Evolutionary conservation across 2,329 filamentous ascomycete genomes (phyloP), one percentile per base, ranked within the genome.

Genomic region (Aspergillus aculeatus): DNA sequence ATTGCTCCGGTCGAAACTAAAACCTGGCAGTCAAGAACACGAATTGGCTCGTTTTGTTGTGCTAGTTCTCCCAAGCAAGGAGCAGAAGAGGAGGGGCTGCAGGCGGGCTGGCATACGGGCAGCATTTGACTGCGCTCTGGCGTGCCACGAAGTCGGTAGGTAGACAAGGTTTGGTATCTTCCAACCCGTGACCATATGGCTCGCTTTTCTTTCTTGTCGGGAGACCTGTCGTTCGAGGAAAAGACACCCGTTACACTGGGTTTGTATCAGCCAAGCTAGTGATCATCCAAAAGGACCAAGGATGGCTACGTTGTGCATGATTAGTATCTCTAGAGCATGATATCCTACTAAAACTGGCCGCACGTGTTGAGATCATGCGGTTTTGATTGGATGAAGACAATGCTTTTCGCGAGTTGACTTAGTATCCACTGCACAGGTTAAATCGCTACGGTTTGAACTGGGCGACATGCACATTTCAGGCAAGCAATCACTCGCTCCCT

Each of bases 1-100:
- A 57, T 58, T 55, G 31, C 21, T 23, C 35, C 47, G 60, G 58
- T 56, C 56, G 56, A 32, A 41, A 35, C 57, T 38, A 14, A 60
- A 55, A 62, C 56, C 50, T n/a, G 54, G 58, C 38, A 49, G 29
- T 57, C 54, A 55, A 58, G 47, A 26, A 61, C 63, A 44, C 51
- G 56, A 59, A 55, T 51, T 60, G 56, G 58, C 49, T 60, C 62
- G 64, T 62, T 66, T 52, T 62, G 69, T 66, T 64, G 47, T 63
- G 63, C 59, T 67, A 63, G 68, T 68, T 65, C 29, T 23, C 57
- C 47, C 58, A 57, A 62, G 60, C 56, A 62, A 64, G 61, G 57
- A 54, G n/a, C 21, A 23, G 2, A 54, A 21, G 16, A 29, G 23
- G 23, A 50, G 23, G 4, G 23, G 48, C 14, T 29, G 23, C 48